These are phyloP conservation scores for Candida sithepensis DNA, from an alignment of 805 yeast species.

Conservation along the genomic window DNA sequence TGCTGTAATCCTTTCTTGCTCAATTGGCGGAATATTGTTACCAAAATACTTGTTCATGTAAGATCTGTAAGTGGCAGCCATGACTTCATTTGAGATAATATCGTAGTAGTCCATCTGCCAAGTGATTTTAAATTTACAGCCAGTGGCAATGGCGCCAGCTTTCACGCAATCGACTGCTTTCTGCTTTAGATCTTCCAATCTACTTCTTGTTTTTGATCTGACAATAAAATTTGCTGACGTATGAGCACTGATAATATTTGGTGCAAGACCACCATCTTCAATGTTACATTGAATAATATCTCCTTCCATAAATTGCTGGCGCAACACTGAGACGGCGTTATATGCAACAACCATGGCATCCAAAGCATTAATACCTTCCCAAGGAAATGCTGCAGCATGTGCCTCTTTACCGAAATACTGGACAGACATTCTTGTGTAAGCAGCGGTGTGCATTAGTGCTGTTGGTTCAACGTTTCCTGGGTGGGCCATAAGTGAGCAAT, in stretches of 20 bases:
- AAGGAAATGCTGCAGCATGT: slow-evolving; percentile 29
- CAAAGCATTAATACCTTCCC: slow-evolving; percentile 29
- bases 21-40: slow-evolving; percentile 6
- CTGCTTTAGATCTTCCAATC: slow-evolving; percentile 16
- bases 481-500: slow-evolving; percentile 28
- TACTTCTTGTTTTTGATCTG: slow-evolving; percentile 16
- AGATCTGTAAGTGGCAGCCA: slow-evolving; percentile 15
- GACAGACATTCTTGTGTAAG: slow-evolving; percentile 12
- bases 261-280: slow-evolving; percentile 22
- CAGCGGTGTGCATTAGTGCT: slow-evolving; percentile 18
- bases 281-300: slow-evolving; percentile 25
- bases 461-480: slow-evolving; percentile 16
- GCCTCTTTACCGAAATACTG: slow-evolving; percentile 26
- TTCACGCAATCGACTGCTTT: slow-evolving; percentile 29
- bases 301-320: slow-evolving; percentile 27
- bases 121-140: slow-evolving; percentile 30
- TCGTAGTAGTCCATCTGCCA: slow-evolving; percentile 27
- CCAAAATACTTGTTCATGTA: slow-evolving; percentile 15
- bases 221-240: slow-evolving; percentile 16
- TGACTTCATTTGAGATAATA: slow-evolving; percentile 18
- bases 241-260: slow-evolving; percentile 26
- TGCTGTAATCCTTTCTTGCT: slow-evolving; percentile 11
- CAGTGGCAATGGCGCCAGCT: slow-evolving; percentile 29
- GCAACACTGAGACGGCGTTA: slow-evolving; percentile 23
- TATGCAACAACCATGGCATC: slow-evolving; percentile 27